These are phyloP conservation scores for Carallia pectinifolia DNA, from an alignment of 345 rosid genomes.

Conservation along the genomic window DNA sequence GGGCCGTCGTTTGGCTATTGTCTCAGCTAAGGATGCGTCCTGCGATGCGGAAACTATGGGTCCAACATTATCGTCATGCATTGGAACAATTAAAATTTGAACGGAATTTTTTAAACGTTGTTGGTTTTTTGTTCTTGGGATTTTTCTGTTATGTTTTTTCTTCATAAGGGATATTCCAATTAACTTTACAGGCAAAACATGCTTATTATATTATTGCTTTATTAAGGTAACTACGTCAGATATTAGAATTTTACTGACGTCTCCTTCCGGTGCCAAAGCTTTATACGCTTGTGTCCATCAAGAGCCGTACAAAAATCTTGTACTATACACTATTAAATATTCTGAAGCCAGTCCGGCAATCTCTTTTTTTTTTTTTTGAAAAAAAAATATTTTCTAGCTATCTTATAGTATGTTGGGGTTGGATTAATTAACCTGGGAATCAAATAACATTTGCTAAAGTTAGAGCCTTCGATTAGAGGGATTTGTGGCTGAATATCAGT, in stretches of 20 bases:
- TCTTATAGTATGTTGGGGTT: not conserved
- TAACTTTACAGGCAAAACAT: constrained; percentile 30
- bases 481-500: too few species aligned
- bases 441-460: too few species aligned
- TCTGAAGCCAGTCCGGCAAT: not conserved
- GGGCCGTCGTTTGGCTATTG: constrained; percentile 53
- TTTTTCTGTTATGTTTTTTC: constrained; percentile 43
- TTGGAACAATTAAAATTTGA: not conserved
- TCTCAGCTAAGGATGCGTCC: constrained; percentile 27
- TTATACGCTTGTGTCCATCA: not conserved
- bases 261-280: not conserved
- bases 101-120: constrained; percentile 17
- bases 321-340: not conserved
- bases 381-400: not conserved
- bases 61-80: constrained; percentile 28
- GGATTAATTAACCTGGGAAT: not conserved
- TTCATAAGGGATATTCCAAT: constrained; percentile 41
- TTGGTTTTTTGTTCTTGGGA: constrained; percentile 34
- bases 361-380: too few species aligned
- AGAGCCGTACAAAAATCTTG: not conserved
- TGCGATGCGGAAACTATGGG: constrained; percentile 24
- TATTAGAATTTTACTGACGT: too few species aligned
- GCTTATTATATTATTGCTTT: not conserved
- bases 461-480: too few species aligned
- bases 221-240: too few species aligned